A percentile compares a stretch with the other conserved stretches of the same genome.
Evolutionary conservation across 2,329 filamentous ascomycete species (phyloP).

Genomic region (Penicillium brevicompactum): DNA sequence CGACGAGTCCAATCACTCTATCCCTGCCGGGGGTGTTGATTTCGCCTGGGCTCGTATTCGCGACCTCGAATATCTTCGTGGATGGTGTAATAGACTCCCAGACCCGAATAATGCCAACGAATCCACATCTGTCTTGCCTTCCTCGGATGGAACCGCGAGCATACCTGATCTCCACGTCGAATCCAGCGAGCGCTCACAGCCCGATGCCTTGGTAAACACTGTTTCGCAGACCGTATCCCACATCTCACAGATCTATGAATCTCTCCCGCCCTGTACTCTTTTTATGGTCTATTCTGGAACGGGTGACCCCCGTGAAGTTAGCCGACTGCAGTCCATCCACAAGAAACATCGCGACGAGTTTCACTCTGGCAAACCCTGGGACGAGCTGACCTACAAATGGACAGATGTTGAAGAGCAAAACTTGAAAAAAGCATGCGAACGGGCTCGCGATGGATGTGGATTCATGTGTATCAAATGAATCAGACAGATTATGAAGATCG

Average conservation of each 20-base stretch:
- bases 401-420: slow-evolving; percentile 65
- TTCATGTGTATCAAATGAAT: slow-evolving; percentile 60
- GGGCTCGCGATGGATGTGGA: slow-evolving; percentile 60
- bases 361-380: slow-evolving; percentile 61
- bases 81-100: slow-evolving; percentile 59
- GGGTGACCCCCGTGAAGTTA: slow-evolving; percentile 61
- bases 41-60: slow-evolving; percentile 66
- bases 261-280: slow-evolving; percentile 60
- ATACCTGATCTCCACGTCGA: slow-evolving; percentile 7
- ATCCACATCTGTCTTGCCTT: slow-evolving; percentile 27
- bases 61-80: slow-evolving; percentile 61
- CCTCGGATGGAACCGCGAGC: slow-evolving; percentile 28
- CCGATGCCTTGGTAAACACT: slow-evolving; percentile 43
- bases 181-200: slow-evolving; percentile 10
- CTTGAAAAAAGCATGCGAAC: slow-evolving; percentile 57
- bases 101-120: slow-evolving; percentile 49
- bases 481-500: too few species aligned
- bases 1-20: slow-evolving; percentile 44
- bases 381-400: slow-evolving; percentile 64
- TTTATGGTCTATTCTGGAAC: slow-evolving; percentile 67
- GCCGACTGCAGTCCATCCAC: slow-evolving; percentile 59
- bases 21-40: slow-evolving; percentile 58
- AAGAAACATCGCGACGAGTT: slow-evolving; percentile 60
- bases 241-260: slow-evolving; percentile 57
- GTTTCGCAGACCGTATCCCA: slow-evolving; percentile 54